These are phyloP conservation scores for Corylus avellana DNA, from an alignment of 306 rosid species.

Conservation along the genomic window DNA sequence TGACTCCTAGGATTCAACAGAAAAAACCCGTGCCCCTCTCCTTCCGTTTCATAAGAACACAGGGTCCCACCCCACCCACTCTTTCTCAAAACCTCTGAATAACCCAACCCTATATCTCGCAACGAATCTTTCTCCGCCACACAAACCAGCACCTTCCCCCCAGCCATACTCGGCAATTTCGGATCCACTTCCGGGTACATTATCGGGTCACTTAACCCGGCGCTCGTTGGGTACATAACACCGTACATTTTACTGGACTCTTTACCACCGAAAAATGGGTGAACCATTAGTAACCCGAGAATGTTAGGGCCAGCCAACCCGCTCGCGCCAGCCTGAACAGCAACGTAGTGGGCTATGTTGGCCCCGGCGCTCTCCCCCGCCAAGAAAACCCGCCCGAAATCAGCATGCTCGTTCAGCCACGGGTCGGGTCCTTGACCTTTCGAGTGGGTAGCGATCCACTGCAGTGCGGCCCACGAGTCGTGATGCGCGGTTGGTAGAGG, in stretches of 20 bases:
- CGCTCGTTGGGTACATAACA: conserved; percentile 11
- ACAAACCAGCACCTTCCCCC: conserved; percentile 26
- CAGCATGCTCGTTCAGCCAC: conserved; percentile 28
- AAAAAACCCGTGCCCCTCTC: conserved; percentile 30
- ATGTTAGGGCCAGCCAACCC: conserved; percentile 10
- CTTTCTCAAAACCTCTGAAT: conserved; percentile 4
- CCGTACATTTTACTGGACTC: conserved; percentile 11
- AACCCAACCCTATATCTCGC: conserved; percentile 17
- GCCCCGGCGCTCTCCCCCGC: conserved; percentile 35
- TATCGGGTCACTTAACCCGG: conserved; percentile 11
- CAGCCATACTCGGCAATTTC: not conserved
- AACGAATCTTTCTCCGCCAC: conserved; percentile 30
- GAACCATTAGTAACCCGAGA: conserved; percentile 13
- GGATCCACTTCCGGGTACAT: conserved; percentile 23
- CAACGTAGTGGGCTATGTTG: conserved; percentile 30
- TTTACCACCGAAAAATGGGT: conserved; percentile 19
- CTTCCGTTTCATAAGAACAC: conserved; percentile 15
- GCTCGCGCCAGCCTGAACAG: conserved; percentile 21
- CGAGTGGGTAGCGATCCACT: conserved; percentile 25
- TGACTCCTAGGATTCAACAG: conserved; percentile 15
- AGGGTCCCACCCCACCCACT: conserved; percentile 23
- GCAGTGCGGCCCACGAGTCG: conserved; percentile 27
- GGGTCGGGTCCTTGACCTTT: conserved; percentile 27
- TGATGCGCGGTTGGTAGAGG: conserved; percentile 30
- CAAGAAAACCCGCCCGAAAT: conserved; percentile 29